These are phyloP conservation scores for Aspergillus sp. DNA, from an alignment of 2,329 filamentous ascomycete species.

Conservation along the genomic window DNA sequence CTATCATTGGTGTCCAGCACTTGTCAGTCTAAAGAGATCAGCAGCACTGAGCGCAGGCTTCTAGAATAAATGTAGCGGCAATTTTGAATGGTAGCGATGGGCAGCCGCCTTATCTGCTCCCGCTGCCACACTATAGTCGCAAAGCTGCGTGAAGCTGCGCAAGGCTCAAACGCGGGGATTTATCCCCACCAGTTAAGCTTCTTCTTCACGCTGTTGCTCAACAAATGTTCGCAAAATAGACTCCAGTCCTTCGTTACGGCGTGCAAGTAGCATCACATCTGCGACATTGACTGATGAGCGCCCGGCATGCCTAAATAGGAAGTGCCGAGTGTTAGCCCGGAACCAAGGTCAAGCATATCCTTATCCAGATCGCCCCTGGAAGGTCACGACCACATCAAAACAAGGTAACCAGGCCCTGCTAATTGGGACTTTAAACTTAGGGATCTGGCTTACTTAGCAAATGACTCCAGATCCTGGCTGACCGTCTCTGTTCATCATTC, in stretches of 20 bases:
- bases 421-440: not conserved
- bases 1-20: not conserved
- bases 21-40: not conserved
- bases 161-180: too few relatives aligned
- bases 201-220: constrained; percentile 33
- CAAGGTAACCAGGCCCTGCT: not conserved
- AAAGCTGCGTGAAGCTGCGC: not conserved
- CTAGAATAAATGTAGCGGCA: not conserved
- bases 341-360: not conserved
- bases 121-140: not conserved
- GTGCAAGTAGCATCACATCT: constrained; percentile 82
- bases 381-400: not conserved
- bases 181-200: constrained; percentile 19
- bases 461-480: constrained; percentile 64
- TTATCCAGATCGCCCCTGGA: not conserved
- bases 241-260: constrained; percentile 84
- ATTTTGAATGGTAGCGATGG: constrained; percentile 2
- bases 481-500: constrained; percentile 48
- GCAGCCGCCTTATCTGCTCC: constrained; percentile 12
- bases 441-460: constrained; percentile 53
- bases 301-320: constrained; percentile 71
- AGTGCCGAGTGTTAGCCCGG: constrained; percentile 11
- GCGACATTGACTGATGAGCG: constrained; percentile 77
- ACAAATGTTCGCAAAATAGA: constrained; percentile 61
- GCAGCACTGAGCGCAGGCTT: not conserved